Conservation (phyloP, 2,329 filamentous ascomycete species). For the Aspergillus japonicus region DNA sequence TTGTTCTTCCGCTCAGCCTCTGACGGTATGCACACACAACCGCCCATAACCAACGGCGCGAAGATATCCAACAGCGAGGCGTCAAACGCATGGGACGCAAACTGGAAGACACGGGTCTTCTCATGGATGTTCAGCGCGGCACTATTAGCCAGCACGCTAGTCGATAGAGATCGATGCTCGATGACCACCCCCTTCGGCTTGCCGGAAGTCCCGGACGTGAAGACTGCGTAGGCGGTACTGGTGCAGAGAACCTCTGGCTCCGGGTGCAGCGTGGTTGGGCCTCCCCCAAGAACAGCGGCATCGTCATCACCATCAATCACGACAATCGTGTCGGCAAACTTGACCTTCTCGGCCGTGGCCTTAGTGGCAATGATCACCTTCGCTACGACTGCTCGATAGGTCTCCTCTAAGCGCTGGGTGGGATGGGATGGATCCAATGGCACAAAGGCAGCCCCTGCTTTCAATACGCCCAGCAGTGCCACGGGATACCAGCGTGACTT, state of each 20-base stretch:
- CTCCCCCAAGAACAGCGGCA: too few relatives aligned
- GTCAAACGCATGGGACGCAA: slow-evolving; percentile 6
- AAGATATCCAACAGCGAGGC: slow-evolving; percentile 1
- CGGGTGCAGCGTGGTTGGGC: background rate
- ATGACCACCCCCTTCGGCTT: slow-evolving; percentile 13
- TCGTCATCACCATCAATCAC: background rate
- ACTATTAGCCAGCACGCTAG: background rate
- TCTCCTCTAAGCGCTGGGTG: slow-evolving; percentile 14
- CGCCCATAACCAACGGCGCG: background rate
- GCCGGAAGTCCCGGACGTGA: slow-evolving; percentile 15
- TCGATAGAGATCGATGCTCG: slow-evolving; percentile 2
- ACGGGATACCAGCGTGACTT: slow-evolving; percentile 12
- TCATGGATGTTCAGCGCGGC: background rate
- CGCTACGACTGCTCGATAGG: slow-evolving; percentile 10
- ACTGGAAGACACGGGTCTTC: slow-evolving; percentile 5
- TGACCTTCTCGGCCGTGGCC: background rate
- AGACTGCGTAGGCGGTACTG: slow-evolving; percentile 8
- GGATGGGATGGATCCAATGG: slow-evolving; percentile 12
- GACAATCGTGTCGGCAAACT: background rate
- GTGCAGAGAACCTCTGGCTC: background rate
- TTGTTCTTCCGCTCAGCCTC: background rate
- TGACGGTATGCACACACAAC: slow-evolving; percentile 5
- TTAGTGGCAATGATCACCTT: background rate
- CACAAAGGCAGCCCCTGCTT: slow-evolving; percentile 15
- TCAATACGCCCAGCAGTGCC: slow-evolving; percentile 12